Conservation (phyloP, 2,329 filamentous ascomycete species). For the Leptographium galeiforme region DNA sequence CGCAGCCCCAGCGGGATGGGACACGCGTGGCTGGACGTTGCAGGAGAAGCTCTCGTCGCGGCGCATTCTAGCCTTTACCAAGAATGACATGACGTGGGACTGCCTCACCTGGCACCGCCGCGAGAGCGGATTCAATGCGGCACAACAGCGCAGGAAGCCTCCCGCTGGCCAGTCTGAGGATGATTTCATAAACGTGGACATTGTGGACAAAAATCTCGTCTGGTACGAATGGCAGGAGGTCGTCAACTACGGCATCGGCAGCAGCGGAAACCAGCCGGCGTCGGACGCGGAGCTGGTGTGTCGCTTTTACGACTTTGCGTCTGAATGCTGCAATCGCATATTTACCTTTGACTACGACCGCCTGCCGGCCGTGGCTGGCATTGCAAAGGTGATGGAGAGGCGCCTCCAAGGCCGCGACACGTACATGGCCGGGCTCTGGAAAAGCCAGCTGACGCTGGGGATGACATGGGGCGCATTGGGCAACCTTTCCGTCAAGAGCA, state of each 20-base stretch:
- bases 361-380: not conserved
- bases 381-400: not conserved
- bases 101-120: not conserved
- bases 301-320: not conserved
- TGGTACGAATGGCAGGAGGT: not conserved
- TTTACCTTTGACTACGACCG: not conserved
- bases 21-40: not conserved
- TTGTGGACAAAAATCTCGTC: too few species aligned
- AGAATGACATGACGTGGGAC: not conserved
- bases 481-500: not conserved
- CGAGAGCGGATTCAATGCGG: not conserved
- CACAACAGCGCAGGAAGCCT: not conserved
- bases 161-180: not conserved
- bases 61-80: not conserved
- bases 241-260: not conserved
- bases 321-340: not conserved
- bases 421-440: not conserved
- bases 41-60: not conserved
- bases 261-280: not conserved
- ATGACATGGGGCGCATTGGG: not conserved
- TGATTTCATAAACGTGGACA: not conserved
- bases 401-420: not conserved
- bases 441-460: not conserved
- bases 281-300: not conserved
- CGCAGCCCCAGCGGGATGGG: not conserved